phyloP scores from a whole-genome alignment of 192 early-diverging fungal genomes.

The Linnemannia zychae region DNA sequence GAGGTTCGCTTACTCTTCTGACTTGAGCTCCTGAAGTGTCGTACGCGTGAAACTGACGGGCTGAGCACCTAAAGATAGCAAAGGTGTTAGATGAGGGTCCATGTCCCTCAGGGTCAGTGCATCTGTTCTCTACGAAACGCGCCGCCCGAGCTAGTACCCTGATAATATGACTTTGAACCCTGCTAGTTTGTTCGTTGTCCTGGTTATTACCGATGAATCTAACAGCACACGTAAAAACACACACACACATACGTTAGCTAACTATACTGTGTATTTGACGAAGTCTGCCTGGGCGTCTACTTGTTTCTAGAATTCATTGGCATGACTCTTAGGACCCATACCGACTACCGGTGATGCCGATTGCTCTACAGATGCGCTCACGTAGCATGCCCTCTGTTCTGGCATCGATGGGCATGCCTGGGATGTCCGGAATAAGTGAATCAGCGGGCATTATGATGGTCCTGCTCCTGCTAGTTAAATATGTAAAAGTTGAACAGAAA shows the following conservation, averaged over 20 bases:
- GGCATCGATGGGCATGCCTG: conserved; percentile 37
- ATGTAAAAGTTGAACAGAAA: background rate
- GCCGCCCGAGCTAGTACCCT: too few species aligned
- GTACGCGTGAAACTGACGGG: conserved; percentile 70
- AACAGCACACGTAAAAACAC: background rate
- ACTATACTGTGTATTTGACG: background rate
- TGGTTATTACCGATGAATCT: conserved; percentile 38
- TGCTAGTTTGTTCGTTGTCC: too few species aligned
- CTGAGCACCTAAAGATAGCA: conserved; percentile 67
- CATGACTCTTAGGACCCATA: background rate
- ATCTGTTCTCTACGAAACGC: too few species aligned
- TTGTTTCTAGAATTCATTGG: background rate
- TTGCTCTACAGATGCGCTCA: conserved; percentile 28
- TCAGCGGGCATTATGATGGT: conserved; percentile 47
- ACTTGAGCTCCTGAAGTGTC: conserved; percentile 63
- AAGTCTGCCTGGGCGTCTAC: too few species aligned
- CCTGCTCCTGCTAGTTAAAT: background rate
- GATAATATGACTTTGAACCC: too few species aligned
- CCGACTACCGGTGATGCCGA: conserved; percentile 46
- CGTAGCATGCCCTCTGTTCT: conserved; percentile 34
- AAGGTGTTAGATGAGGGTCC: background rate
- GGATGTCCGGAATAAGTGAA: conserved; percentile 48
- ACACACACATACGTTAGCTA: background rate
- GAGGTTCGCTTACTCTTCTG: conserved; percentile 67
- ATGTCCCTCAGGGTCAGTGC: background rate